These are phyloP conservation scores for Liquidambar formosana DNA, from an alignment of 164 flowering plant species.

Conservation along the genomic window DNA sequence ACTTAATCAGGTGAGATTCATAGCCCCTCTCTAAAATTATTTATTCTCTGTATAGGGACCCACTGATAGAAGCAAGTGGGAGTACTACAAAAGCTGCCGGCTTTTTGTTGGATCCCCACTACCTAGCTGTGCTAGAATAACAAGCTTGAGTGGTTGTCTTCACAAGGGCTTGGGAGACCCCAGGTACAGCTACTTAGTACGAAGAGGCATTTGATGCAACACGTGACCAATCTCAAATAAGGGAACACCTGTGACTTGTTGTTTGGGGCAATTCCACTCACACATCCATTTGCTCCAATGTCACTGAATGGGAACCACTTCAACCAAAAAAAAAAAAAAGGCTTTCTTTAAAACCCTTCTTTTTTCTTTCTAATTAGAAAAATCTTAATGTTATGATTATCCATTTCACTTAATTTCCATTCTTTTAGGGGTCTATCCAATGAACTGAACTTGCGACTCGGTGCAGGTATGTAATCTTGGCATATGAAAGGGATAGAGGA, in stretches of 20 bases:
- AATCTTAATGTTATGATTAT: neutral
- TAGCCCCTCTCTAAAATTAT: neutral
- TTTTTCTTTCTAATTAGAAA: neutral
- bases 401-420: no score
- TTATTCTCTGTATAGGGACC: slow-evolving; percentile 2
- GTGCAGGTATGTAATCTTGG: no score
- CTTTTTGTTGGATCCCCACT: slow-evolving; percentile 3
- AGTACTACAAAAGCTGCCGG: neutral
- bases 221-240: neutral
- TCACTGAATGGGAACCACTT: neutral
- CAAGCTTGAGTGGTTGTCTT: neutral
- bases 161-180: neutral
- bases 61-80: slow-evolving; percentile 1
- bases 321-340: no score
- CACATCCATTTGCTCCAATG: neutral
- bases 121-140: neutral
- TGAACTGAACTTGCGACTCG: no score
- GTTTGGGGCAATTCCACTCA: neutral
- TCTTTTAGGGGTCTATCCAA: no score
- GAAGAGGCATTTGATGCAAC: neutral
- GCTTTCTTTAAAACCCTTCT: neutral
- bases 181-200: neutral
- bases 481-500: no score
- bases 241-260: slow-evolving; percentile 1
- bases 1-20: neutral